Percentiles rank a stretch among this genome's conserved stretches.
Conservation (phyloP, 208 protist species). For the Leishmania gerbilli region DNA sequence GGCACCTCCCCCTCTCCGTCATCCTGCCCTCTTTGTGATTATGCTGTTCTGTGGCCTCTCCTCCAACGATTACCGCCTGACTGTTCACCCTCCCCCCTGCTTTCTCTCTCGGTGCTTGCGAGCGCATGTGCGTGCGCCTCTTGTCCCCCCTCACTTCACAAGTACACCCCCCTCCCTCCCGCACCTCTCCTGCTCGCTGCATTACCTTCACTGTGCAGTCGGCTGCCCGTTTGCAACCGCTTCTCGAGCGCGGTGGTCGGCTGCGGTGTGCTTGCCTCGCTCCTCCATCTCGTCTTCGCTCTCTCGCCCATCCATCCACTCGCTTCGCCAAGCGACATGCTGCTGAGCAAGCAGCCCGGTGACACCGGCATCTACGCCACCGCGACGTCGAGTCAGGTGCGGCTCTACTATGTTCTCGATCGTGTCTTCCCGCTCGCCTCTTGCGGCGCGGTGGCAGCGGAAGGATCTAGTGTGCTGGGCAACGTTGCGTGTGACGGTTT, state of each 20-base stretch:
- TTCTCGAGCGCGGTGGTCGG: too few species aligned
- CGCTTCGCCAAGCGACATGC: slow-evolving; percentile 28
- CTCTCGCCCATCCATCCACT: neutral
- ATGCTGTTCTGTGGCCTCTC: neutral
- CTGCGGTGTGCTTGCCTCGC: neutral
- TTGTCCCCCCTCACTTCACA: neutral
- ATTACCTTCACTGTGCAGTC: too few species aligned
- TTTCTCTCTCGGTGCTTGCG: slow-evolving; percentile 3
- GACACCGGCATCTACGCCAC: slow-evolving; percentile 72
- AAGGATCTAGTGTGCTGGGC: neutral
- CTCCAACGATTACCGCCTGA: neutral
- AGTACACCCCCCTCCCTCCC: neutral
- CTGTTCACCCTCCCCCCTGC: neutral
- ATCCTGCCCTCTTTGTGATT: neutral
- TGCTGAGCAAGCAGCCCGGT: slow-evolving; percentile 70
- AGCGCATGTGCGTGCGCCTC: neutral
- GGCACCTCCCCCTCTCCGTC: neutral
- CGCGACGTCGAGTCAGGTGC: slow-evolving; percentile 40
- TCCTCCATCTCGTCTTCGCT: neutral
- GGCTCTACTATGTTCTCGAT: slow-evolving; percentile 46
- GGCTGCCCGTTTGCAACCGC: too few species aligned
- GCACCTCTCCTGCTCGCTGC: too few species aligned
- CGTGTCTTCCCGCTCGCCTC: slow-evolving; percentile 18
- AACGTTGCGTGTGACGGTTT: neutral
- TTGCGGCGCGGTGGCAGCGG: neutral